phyloP scores from a whole-genome alignment of 2,329 filamentous ascomycete genomes.

The Fusarium sp. region DNA sequence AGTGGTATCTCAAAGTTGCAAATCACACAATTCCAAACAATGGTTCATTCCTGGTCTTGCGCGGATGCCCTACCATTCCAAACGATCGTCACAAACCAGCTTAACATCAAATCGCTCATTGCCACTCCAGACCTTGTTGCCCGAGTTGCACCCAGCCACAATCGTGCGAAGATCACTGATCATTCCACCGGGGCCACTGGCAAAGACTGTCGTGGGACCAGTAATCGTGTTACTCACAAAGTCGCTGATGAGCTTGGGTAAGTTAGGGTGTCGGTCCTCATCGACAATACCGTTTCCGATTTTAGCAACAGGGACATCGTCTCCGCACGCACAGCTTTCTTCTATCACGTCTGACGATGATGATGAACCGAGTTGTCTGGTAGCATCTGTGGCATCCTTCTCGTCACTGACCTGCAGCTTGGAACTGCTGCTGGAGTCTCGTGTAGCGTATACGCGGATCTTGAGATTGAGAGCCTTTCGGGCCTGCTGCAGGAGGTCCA shows the following conservation, averaged over 20 bases:
- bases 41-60: not conserved
- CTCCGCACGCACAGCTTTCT: slow-evolving; percentile 41
- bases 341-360: slow-evolving; percentile 40
- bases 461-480: slow-evolving; percentile 55
- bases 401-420: slow-evolving; percentile 39
- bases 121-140: slow-evolving; percentile 65
- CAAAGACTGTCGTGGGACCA: slow-evolving; percentile 66
- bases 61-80: slow-evolving; percentile 57
- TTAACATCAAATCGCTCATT: slow-evolving; percentile 66
- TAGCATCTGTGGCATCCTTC: slow-evolving; percentile 17
- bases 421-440: slow-evolving; percentile 51
- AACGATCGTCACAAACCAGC: slow-evolving; percentile 68
- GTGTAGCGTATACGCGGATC: slow-evolving; percentile 69
- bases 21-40: slow-evolving; percentile 14
- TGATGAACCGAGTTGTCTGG: slow-evolving; percentile 36
- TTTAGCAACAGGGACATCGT: slow-evolving; percentile 45
- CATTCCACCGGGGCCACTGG: slow-evolving; percentile 70
- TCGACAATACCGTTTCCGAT: slow-evolving; percentile 44
- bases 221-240: slow-evolving; percentile 60
- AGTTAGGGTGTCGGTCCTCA: slow-evolving; percentile 55
- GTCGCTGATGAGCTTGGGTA: slow-evolving; percentile 56
- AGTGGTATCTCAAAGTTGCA: slow-evolving; percentile 39
- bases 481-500: slow-evolving; percentile 58
- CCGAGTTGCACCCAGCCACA: slow-evolving; percentile 65
- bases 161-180: slow-evolving; percentile 65